phyloP scores from a whole-genome alignment of 768 basidiomycete genomes.

The Xerocomellus chrysenteron region DNA sequence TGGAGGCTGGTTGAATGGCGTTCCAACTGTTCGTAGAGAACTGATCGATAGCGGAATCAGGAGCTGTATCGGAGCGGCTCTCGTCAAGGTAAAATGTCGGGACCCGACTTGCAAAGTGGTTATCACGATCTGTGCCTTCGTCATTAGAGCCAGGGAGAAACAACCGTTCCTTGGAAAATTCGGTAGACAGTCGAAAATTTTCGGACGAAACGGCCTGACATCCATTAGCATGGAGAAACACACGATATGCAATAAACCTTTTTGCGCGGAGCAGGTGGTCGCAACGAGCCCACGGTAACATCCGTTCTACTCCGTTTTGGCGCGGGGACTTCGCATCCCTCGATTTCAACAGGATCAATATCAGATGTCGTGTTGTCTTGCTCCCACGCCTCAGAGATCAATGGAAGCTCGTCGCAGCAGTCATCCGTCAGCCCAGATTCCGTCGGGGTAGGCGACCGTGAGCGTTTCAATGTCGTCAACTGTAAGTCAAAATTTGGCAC shows the following conservation, averaged over 20 bases:
- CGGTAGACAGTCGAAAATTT: neutral
- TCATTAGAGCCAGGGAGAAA: slow-evolving; percentile 19
- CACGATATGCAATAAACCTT: slow-evolving; percentile 15
- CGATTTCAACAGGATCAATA: slow-evolving; percentile 37
- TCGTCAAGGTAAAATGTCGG: slow-evolving; percentile 24
- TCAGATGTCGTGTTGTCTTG: slow-evolving; percentile 34
- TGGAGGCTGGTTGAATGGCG: slow-evolving; percentile 2
- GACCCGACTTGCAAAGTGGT: neutral
- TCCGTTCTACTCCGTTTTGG: slow-evolving; percentile 20
- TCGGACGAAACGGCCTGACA: slow-evolving; percentile 1
- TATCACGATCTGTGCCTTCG: slow-evolving; percentile 6
- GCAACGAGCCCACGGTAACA: neutral
- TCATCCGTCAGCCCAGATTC: slow-evolving; percentile 22
- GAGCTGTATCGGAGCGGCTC: slow-evolving; percentile 30
- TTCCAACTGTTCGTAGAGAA: neutral
- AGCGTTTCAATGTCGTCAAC: slow-evolving; percentile 36
- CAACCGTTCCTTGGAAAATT: slow-evolving; percentile 7
- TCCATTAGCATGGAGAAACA: slow-evolving; percentile 10
- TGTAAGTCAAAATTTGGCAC: slow-evolving; percentile 50
- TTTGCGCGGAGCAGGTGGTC: neutral
- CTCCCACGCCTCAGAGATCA: slow-evolving; percentile 32
- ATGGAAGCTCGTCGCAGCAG: slow-evolving; percentile 38
- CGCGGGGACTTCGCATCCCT: slow-evolving; percentile 18
- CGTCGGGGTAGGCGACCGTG: slow-evolving; percentile 15
- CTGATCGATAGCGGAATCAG: slow-evolving; percentile 5